Conservation (phyloP, 371 early-diverging fungal genomes). For the Neoconidiobolus thromboides region DNA sequence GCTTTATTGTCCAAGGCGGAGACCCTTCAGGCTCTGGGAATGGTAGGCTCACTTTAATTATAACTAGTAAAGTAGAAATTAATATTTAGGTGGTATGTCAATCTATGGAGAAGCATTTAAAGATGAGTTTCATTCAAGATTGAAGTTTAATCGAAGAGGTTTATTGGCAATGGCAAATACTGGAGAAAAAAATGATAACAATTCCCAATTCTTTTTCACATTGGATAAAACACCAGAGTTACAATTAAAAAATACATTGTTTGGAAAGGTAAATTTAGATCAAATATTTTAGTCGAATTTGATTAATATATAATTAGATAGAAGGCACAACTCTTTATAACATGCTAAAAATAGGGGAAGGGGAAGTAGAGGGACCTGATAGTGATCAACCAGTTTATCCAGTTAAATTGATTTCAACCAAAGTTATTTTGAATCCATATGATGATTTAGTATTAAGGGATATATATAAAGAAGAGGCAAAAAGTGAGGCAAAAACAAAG, state of each 20-base stretch:
- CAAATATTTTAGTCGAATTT: not conserved
- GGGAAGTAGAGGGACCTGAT: constrained; percentile 36
- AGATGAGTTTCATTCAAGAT: constrained; percentile 79
- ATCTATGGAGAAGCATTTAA: constrained; percentile 67
- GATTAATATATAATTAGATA: constrained; percentile 21
- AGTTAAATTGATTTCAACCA: constrained; percentile 36
- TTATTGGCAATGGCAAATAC: constrained; percentile 82
- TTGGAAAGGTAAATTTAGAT: constrained; percentile 50
- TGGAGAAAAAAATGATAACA: constrained; percentile 47
- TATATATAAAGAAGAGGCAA: constrained; percentile 29
- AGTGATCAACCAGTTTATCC: constrained; percentile 72
- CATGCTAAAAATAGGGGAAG: constrained; percentile 63
- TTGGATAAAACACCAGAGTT: constrained; percentile 70
- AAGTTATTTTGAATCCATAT: constrained; percentile 73
- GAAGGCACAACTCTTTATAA: constrained; percentile 85
- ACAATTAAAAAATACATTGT: constrained; percentile 70
- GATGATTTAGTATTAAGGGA: constrained; percentile 75
- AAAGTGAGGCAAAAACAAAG: constrained; percentile 26
- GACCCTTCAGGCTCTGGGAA: constrained; percentile 80
- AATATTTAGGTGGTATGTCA: constrained; percentile 64
- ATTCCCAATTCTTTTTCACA: constrained; percentile 88
- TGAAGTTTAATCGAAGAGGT: constrained; percentile 75
- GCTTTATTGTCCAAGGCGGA: constrained; percentile 91
- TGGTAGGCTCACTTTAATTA: constrained; percentile 15
- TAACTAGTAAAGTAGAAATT: not conserved